These are phyloP conservation scores for Citrus hindsii DNA, from an alignment of 345 rosid genomes.

Conservation along the genomic window DNA sequence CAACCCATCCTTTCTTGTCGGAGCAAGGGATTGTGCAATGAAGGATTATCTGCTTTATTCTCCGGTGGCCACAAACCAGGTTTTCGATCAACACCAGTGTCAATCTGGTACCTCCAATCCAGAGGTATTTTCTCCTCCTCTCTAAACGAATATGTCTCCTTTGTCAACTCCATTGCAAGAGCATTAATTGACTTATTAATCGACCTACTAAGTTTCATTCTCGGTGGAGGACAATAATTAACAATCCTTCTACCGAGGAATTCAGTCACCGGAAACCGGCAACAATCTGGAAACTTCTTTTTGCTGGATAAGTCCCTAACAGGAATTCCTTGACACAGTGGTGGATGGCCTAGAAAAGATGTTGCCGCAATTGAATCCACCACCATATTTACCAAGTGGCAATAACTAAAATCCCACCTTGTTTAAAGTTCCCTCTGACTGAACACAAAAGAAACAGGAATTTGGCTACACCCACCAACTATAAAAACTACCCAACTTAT, in stretches of 20 bases:
- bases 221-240: constrained; percentile 26
- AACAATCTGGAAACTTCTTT: constrained; percentile 29
- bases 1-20: constrained; percentile 97
- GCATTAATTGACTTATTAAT: constrained; percentile 44
- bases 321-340: constrained; percentile 36
- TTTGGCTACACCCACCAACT: constrained; percentile 3
- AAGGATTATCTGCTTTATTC: constrained; percentile 80
- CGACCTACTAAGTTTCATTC: constrained; percentile 26
- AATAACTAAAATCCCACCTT: constrained; percentile 8
- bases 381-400: constrained; percentile 43
- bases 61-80: constrained; percentile 81
- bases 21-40: constrained; percentile 79
- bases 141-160: constrained; percentile 62
- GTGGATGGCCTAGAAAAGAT: constrained; percentile 54
- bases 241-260: constrained; percentile 36
- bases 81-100: constrained; percentile 41
- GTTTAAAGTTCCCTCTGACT: neutral
- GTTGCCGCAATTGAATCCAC: constrained; percentile 63
- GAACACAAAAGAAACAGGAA: constrained; percentile 9
- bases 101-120: constrained; percentile 45
- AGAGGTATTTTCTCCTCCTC: constrained; percentile 47
- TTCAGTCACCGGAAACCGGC: constrained; percentile 28
- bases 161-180: constrained; percentile 63
- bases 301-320: constrained; percentile 34
- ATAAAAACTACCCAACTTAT: constrained; percentile 7